Conservation (phyloP, 176 grass and related monocot genomes). For the Triticum turgidum region DNA sequence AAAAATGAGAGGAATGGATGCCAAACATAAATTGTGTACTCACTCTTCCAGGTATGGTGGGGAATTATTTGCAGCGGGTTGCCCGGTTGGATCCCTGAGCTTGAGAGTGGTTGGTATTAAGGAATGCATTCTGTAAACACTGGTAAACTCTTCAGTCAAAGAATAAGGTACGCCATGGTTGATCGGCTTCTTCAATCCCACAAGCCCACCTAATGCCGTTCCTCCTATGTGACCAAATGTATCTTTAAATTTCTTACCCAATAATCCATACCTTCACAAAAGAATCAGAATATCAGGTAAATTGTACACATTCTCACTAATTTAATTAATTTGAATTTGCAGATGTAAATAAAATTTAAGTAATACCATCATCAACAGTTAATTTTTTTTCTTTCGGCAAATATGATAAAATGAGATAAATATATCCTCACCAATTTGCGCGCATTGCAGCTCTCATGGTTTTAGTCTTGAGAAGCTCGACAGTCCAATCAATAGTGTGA, state of each 20-base stretch:
- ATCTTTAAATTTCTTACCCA: conserved; percentile 66
- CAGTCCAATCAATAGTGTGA: conserved; percentile 76
- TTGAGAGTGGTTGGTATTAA: conserved; percentile 48
- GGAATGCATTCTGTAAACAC: conserved; percentile 65
- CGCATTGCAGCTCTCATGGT: conserved; percentile 49
- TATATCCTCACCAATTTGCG: conserved; percentile 45
- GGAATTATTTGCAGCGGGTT: conserved; percentile 39
- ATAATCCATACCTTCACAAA: conserved; percentile 55
- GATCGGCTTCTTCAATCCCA: conserved; percentile 33
- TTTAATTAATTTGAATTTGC: conserved; percentile 32
- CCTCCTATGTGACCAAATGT: conserved; percentile 59
- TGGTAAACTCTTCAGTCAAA: conserved; percentile 68
- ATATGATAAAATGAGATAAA: conserved; percentile 40
- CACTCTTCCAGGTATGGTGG: conserved; percentile 50
- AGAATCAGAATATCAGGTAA: conserved; percentile 21
- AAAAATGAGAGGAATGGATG: not conserved
- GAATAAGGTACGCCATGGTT: conserved; percentile 62
- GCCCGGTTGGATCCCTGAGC: conserved; percentile 42
- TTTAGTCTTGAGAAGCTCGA: conserved; percentile 60
- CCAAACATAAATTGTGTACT: conserved; percentile 12
- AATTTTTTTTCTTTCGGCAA: not conserved
- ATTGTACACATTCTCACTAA: conserved; percentile 19
- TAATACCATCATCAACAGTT: not conserved
- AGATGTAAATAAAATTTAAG: conserved; percentile 30
- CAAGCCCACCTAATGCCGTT: conserved; percentile 37